These are phyloP conservation scores for Noccaea bulbosa DNA, from an alignment of 345 rosid species.

Conservation along the genomic window DNA sequence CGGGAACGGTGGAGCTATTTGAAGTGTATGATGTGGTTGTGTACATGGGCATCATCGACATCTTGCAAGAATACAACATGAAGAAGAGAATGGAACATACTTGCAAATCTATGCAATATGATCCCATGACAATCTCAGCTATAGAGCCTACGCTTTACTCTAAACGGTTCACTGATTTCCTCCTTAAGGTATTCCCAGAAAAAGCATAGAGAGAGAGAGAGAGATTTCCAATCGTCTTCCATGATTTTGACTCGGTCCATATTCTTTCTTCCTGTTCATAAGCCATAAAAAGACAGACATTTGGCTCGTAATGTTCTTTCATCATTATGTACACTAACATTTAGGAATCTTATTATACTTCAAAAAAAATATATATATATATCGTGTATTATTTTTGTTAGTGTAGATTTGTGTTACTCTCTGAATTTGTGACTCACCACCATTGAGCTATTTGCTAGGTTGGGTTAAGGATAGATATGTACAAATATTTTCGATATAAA, in stretches of 20 bases:
- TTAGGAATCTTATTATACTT: constrained; percentile 39
- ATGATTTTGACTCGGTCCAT: constrained; percentile 19
- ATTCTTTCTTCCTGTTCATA: constrained; percentile 36
- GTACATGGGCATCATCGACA: constrained; percentile 91
- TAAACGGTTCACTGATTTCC: constrained; percentile 69
- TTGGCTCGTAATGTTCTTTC: constrained; percentile 32
- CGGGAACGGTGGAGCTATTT: constrained; percentile 66
- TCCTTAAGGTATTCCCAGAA: constrained; percentile 72
- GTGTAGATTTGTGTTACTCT: constrained; percentile 15
- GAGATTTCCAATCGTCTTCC: constrained; percentile 9
- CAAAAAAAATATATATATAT: neutral
- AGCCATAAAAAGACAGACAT: constrained; percentile 28
- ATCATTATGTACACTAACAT: constrained; percentile 31
- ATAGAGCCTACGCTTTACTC: constrained; percentile 80
- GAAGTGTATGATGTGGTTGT: constrained; percentile 91
- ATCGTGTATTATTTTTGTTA: constrained; percentile 19
- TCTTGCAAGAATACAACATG: constrained; percentile 82
- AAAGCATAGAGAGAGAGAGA: constrained; percentile 33
- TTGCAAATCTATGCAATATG: constrained; percentile 65
- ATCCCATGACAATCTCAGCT: constrained; percentile 68
- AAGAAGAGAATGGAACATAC: constrained; percentile 73
- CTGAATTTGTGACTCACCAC: no score
- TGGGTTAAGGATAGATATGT: no score
- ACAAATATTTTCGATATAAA: no score
- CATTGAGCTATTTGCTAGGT: no score